Evolutionary conservation across 2,329 filamentous ascomycete genomes (phyloP), one percentile per base, ranked within the genome.

Genomic region (Tolypocladium sp.): DNA sequence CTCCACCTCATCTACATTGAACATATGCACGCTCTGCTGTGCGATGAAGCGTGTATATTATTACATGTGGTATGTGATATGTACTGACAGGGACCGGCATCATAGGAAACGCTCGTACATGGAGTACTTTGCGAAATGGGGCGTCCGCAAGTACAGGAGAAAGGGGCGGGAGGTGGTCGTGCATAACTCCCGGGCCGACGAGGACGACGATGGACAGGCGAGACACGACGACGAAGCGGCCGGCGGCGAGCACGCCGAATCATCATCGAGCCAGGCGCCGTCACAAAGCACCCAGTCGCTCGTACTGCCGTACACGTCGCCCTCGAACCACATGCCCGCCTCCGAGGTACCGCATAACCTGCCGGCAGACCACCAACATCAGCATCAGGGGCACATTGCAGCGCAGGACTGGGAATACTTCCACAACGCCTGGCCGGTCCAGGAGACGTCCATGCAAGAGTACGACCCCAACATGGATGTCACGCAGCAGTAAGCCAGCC

Each of bases 91-190:
- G 37, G 40, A 6, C 30, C 35, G 56, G 17, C 33, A 41, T 5
- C 30, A 41, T 35, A 72, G 70, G 20, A 73, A 70, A n/a, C 76
- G 79, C 57, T 77, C 79, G 3, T 82, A 81, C 63, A 71, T 78
- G 25, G 77, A 77, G n/a, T 72, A 76, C 42, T 74, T 82, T 61
- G 72, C 76, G 30, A 71, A 67, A 60, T 82, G 79, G 79, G 64
- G 69, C 4, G 63, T 79, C 49, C 67, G 69, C 63, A 82, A 82
- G 65, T 82, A 82, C 66, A 78, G 76, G 57, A 73, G 74, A 65
- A 75, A 70, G 62, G 70, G 69, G 56, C 68, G 69, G 46, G 53
- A 62, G 27, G 33, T 37, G 20, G 54, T 44, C 6, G 42, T 59
- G 42, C 58, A 52, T 8, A 53, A 44, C 35, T 20, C 25, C n/a